phyloP scores from a whole-genome alignment of 768 basidiomycete species.

The Amanita rubescens region DNA sequence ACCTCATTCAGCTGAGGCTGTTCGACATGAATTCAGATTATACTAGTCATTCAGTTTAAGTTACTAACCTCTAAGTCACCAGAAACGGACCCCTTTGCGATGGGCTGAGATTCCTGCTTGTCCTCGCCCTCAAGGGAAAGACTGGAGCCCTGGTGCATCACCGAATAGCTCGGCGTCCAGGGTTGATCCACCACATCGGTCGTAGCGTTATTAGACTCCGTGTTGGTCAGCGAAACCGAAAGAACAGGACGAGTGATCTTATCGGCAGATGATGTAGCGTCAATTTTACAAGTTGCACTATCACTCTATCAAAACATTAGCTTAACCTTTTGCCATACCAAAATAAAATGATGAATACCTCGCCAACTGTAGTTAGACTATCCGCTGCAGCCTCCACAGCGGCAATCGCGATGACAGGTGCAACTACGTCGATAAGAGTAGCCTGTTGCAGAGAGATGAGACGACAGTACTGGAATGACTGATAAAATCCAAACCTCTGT shows the following conservation, averaged over 20 bases:
- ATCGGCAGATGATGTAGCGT: neutral
- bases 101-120: conserved; percentile 10
- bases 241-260: neutral
- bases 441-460: neutral
- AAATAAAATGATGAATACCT: neutral
- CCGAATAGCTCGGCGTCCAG: conserved; percentile 17
- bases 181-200: conserved; percentile 7
- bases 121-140: conserved; percentile 7
- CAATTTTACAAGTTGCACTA: neutral
- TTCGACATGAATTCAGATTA: neutral
- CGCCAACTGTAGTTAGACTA: neutral
- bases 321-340: too few species aligned
- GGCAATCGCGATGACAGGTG: neutral
- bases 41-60: neutral
- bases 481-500: neutral
- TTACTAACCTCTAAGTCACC: conserved; percentile 1
- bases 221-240: neutral
- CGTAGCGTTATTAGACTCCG: neutral
- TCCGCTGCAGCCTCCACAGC: neutral
- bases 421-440: neutral
- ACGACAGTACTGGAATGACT: neutral
- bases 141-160: conserved; percentile 14
- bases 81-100: neutral
- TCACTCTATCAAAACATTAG: conserved; percentile 1
- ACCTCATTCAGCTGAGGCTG: conserved; percentile 9